Evolutionary conservation across 2,329 filamentous ascomycete genomes (phyloP), one percentile per base, ranked within the genome.

Genomic region (Lachnellula arida): DNA sequence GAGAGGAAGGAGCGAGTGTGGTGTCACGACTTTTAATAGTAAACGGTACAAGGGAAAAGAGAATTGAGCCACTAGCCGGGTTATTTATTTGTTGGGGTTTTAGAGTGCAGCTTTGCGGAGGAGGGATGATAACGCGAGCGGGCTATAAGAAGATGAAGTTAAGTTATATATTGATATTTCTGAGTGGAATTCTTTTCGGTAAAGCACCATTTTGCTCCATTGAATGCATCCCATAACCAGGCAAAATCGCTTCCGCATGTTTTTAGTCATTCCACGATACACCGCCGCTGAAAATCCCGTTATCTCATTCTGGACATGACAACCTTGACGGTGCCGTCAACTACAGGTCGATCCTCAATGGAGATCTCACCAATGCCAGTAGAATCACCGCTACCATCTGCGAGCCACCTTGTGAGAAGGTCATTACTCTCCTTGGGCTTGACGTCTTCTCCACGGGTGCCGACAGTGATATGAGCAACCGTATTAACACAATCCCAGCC

Each of bases 371-470:
- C 62, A 61, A 71, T 70, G 5, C 65, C 64, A 17, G 61, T 66
- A 12, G 60, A 58, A 56, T 67, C 66, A 32, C 66, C 66, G 55
- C 63, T 77, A 0, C 84, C 84, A 49, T 74, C 71, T 60, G 86
- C 78, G 59, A 94, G 69, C 93, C 93, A 97, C 57, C 78, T 77
- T 60, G 78, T 78, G 56, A 99, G 72, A 67, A 99, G 65, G 57
- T 90, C 86, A 68, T 99, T 99, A 74, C 92, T 96, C 76, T 99
- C 93, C 73, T 89, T 92, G 0, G 94, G 93, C 75, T 97, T 97
- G 66, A 97, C 83, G 7, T 78, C 72, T 47, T 78, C 73, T 62
- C 85, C 81, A 9, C 85, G 82, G 0, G 94, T 99, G 19, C 94
- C 94, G 7, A 97, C 79, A 0, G 94, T 99, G 57, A 99, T 83